Conservation (phyloP, 345 rosid species). For the Gossypium australe region DNA sequence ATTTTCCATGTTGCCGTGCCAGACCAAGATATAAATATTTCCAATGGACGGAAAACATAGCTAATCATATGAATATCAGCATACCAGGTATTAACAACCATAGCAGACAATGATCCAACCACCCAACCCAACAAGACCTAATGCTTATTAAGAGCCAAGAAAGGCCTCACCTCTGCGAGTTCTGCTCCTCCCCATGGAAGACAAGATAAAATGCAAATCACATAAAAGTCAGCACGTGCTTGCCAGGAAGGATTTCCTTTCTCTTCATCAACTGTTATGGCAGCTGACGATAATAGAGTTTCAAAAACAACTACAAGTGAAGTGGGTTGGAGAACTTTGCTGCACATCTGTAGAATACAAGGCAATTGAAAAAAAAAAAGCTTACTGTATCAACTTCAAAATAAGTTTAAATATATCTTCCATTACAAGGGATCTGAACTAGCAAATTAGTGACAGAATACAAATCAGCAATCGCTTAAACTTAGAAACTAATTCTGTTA, state of each 20-base stretch:
- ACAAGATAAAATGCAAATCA: slow-evolving; percentile 80
- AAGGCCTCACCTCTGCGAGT: slow-evolving; percentile 67
- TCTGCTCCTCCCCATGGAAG: slow-evolving; percentile 99
- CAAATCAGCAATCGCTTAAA: neutral
- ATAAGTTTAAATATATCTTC: neutral
- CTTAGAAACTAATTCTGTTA: neutral
- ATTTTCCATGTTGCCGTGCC: neutral
- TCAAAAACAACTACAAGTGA: slow-evolving; percentile 82
- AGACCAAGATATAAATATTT: neutral
- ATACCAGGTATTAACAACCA: neutral
- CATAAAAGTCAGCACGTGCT: slow-evolving; percentile 89
- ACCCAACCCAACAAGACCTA: slow-evolving; percentile 10
- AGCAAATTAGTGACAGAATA: neutral
- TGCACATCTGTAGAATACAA: slow-evolving; percentile 60
- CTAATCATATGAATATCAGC: neutral
- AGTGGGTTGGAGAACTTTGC: slow-evolving; percentile 91
- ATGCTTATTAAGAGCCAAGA: neutral
- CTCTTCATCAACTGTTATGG: slow-evolving; percentile 94
- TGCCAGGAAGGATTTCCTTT: slow-evolving; percentile 98
- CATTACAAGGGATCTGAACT: neutral
- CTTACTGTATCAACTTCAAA: neutral
- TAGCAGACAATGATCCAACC: slow-evolving; percentile 1
- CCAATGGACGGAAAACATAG: neutral
- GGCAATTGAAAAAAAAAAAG: neutral
- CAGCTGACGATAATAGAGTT: slow-evolving; percentile 86